Evolutionary conservation across 108 stramenopile genomes (phyloP), one percentile per base, ranked within the genome.

Genomic region (Stephanodiscus minutulus): DNA sequence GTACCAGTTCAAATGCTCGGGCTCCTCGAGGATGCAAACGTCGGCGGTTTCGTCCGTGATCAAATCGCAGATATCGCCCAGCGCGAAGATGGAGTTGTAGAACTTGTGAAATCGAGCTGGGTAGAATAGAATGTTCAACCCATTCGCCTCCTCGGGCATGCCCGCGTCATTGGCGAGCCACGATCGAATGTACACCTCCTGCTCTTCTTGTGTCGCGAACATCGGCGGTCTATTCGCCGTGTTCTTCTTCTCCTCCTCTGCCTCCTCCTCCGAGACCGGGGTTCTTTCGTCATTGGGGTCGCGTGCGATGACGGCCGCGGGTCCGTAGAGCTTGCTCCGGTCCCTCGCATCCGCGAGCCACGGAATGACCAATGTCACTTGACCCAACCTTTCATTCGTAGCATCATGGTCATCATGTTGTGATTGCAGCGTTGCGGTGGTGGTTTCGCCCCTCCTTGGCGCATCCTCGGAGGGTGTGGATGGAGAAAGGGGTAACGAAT

Each of bases 1-100:
- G 66, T 90, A 94, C 74, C 86, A 91, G 64, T 93, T 90, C 21
- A 96, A 66, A 65, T 94, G 96, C 61, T 96, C 96, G 10, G 96
- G 96, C 75, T 96, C 96, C 72, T 96, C 96, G 64, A 96, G 75
- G 27, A 96, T 83, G 56, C 86, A 88, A 11, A 90, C 85, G 53
- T 87, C 88, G 59, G 79, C 59, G 33, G 62, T 27, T 29, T 76
- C 33, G 18, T 53, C 57, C 20, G 77, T 57, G 9, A 83, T 83
- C 27, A 75, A 35, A 36, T 66, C 54, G 9, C 71, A 76, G 17
- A 95, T 74, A 70, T 95, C 91, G 13, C 88, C 89, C 64, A 91
- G 84, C 50, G 87, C 84, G 74, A 88, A 93, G 50, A 93, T 88
- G 54, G 80, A 83, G 25, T 81, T 80, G 52, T 84, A 69, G 13